phyloP scores from a whole-genome alignment of 1,284 basidiomycete genomes.

The Heterobasidion occidentale region DNA sequence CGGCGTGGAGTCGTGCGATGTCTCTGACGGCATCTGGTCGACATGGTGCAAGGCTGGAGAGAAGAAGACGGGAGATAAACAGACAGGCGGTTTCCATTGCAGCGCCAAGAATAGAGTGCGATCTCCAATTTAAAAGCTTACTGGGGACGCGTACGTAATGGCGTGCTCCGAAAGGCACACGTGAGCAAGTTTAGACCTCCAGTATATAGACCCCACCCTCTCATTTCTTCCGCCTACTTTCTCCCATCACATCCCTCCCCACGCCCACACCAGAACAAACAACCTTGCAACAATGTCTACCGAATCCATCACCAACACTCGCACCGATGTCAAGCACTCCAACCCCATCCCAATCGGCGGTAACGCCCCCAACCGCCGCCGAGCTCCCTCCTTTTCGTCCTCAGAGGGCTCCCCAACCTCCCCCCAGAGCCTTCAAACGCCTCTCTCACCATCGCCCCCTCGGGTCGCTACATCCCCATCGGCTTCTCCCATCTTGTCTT shows the following conservation, averaged over 20 bases:
- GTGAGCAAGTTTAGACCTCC: not conserved
- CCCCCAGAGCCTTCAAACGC: slow-evolving; percentile 28
- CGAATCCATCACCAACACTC: slow-evolving; percentile 4
- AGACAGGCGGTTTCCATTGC: not conserved
- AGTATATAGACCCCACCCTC: not conserved
- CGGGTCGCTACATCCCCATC: slow-evolving; percentile 45
- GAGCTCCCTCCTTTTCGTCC: slow-evolving; percentile 35
- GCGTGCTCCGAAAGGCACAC: not conserved
- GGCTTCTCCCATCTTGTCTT: slow-evolving; percentile 61
- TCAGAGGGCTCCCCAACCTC: slow-evolving; percentile 38
- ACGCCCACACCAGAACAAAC: not conserved
- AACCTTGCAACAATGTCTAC: slow-evolving; percentile 5
- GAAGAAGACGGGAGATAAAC: too few relatives aligned
- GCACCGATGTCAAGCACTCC: slow-evolving; percentile 31
- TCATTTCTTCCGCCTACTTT: not conserved
- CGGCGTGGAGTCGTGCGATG: too few relatives aligned
- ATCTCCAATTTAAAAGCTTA: not conserved
- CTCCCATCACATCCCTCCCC: not conserved
- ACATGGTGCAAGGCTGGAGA: too few relatives aligned
- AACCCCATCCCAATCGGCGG: slow-evolving; percentile 58
- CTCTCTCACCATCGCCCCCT: slow-evolving; percentile 31
- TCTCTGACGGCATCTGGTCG: too few relatives aligned
- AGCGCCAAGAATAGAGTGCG: not conserved
- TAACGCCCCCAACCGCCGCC: slow-evolving; percentile 23
- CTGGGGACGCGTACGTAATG: not conserved